phyloP scores from a whole-genome alignment of 106 monocot genomes.

The Acorus gramineus region DNA sequence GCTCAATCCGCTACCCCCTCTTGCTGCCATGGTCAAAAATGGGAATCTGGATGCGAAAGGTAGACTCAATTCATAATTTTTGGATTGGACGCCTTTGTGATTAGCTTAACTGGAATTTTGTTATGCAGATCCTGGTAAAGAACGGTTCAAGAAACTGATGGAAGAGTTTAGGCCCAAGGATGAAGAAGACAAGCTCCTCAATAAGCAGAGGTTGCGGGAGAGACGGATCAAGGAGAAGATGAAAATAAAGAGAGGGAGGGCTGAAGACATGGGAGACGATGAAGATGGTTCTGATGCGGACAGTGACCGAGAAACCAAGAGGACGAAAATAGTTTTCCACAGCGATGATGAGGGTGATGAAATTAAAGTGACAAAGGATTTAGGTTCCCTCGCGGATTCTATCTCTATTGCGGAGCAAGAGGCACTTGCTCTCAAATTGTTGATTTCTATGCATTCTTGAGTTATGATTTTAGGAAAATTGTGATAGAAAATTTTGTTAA shows the following conservation, averaged over 20 bases:
- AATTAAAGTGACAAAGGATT: background rate
- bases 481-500: too few species aligned
- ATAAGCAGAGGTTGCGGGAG: slow-evolving; percentile 9
- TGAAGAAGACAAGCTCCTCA: slow-evolving; percentile 8
- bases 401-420: slow-evolving; percentile 14
- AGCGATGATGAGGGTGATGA: slow-evolving; percentile 5
- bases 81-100: background rate
- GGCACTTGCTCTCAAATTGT: slow-evolving; percentile 16
- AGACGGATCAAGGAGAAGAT: slow-evolving; percentile 11
- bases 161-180: slow-evolving; percentile 6
- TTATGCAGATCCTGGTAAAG: slow-evolving; percentile 6
- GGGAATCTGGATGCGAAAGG: slow-evolving; percentile 10
- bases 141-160: slow-evolving; percentile 11
- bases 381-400: background rate
- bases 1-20: slow-evolving; percentile 53
- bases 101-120: background rate
- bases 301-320: background rate
- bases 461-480: too few species aligned
- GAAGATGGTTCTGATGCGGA: background rate
- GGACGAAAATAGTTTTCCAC: slow-evolving; percentile 8
- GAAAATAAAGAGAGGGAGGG: background rate
- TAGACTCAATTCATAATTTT: slow-evolving; percentile 36
- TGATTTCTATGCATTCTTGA: slow-evolving; percentile 16
- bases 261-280: slow-evolving; percentile 3
- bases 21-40: slow-evolving; percentile 54